phyloP scores from a whole-genome alignment of 805 yeast species.

The Kodamaea kaohsiungensis region DNA sequence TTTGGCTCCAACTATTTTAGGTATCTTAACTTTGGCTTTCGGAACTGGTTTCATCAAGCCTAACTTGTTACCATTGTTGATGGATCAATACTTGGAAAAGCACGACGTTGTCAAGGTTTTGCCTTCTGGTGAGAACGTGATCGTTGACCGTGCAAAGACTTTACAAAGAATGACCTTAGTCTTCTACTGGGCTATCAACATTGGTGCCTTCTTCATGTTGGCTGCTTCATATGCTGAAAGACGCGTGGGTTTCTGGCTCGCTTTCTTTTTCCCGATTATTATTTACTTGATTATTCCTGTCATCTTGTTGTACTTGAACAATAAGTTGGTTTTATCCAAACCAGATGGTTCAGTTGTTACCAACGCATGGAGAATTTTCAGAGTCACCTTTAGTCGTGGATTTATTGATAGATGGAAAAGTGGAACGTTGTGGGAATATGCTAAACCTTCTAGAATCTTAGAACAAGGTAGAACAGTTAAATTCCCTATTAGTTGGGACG shows the following conservation, averaged over 20 bases:
- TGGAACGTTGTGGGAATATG: constrained; percentile 50
- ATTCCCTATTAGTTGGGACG: constrained; percentile 35
- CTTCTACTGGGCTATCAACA: constrained; percentile 57
- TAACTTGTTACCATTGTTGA: constrained; percentile 48
- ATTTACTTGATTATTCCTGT: constrained; percentile 33
- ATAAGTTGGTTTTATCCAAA: constrained; percentile 28
- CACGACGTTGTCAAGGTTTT: constrained; percentile 58
- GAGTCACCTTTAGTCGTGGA: constrained; percentile 43
- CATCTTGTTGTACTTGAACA: constrained; percentile 26
- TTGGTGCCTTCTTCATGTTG: constrained; percentile 54
- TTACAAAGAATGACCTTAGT: constrained; percentile 44
- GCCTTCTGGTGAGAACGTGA: constrained; percentile 65
- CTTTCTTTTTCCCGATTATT: constrained; percentile 48
- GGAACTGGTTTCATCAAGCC: constrained; percentile 60
- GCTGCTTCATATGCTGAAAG: constrained; percentile 55
- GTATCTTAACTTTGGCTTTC: constrained; percentile 37
- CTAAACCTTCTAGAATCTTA: constrained; percentile 46
- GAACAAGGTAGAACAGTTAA: constrained; percentile 39
- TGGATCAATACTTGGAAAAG: constrained; percentile 55
- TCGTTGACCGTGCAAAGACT: constrained; percentile 48
- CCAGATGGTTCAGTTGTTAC: constrained; percentile 51
- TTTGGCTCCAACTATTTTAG: constrained; percentile 43
- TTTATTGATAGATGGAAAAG: constrained; percentile 42
- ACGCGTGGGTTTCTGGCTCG: constrained; percentile 56
- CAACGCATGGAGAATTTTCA: constrained; percentile 42